Base-by-base conservation (phyloP, 345 rosid species). In the Lepidium aucheri region DNA sequence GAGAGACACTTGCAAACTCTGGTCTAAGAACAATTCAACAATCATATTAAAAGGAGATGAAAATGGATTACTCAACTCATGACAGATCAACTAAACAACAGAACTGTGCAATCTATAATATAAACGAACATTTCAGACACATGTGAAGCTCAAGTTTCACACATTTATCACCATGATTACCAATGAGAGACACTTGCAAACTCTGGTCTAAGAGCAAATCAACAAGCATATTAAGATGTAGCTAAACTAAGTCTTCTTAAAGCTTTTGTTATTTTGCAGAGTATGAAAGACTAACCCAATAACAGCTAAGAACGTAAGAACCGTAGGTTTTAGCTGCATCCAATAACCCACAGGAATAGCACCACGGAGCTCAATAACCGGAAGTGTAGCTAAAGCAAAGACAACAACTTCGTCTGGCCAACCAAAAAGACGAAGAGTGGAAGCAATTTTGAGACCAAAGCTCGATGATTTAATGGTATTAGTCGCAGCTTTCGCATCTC, bases 341-440 rank as follows among this genome's bases (percentile, higher is more conserved):
- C 98, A 93, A 64, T 93, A 90, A 59, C 98, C 98, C 42, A 93
- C 96, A 4, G 97, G 98, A 30, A 87, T 90, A 40, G 97, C 98
- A 56, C 98, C 94, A 34, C 97, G 96, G 44, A 93, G 98, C 78
- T 93, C 98, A 47, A 93, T 69, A 55, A 93, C 76, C 1, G 97
- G 98, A 58, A 90, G 91, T 11, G 96, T 93, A 22, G 98, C 94
- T 14, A 93, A 89, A 41, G 96, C 82, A 74, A 93, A 89, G 18
- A 89, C 98, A 26, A 87, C 94, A 41, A 88, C 85, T 69, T 87
- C 87, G 43, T 90, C 97, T 0, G 85, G 87, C 91, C 88, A 93
- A 22, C 98, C 96, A 5, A 71, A 82, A 16, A 86, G 74, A 38
- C 94, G 80, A 40, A 93, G 77, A n/a, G 82, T 69, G 44, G 69